Base-by-base conservation (phyloP, 768 basidiomycete genomes). In the Cyathus striatus region DNA sequence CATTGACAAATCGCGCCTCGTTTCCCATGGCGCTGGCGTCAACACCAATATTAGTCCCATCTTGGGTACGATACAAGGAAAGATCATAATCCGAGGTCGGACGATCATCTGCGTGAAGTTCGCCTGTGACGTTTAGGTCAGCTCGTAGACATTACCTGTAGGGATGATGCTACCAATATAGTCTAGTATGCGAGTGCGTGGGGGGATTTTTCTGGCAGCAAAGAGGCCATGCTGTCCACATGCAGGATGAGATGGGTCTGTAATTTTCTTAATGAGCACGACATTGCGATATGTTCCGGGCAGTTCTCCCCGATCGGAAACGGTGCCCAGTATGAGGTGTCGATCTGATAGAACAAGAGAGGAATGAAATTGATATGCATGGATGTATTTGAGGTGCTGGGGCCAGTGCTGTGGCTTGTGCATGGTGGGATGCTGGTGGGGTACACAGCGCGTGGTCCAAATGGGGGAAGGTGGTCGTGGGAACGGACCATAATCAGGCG, bases 1-100 rank as follows among this genome's bases (percentile, higher is more conserved):
- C 93, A 52, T 96, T 96, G 45, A 90, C 72, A 57, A 95, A 93
- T 54, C 93, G 70, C 1, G 84, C 85, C 60, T 92, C 89, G 62
- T 94, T 96, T 22, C 93, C 93, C 69, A 77, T 77, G 2, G 34
- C 50, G 22, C 69, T 68, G 16, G 91, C 90, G 58, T 96, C 92
- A 30, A 88, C 70, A 1, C 90, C 92, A 16, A 93, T 75, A 53
- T 69, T 83, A 30, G 75, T 55, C 6, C 78, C 79, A 40, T 72
- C 68, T 44, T 67, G 62, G 39, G 73, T 64, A 25, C 81, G 83
- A 58, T 76, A 69, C n/a, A 95, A 72, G 12, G 83, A 90, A 20
- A 95, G 68, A 61, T 95, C 93, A 57, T 95, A 95, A 61, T 94
- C 83, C n/a, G 86, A 86, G 23, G 73, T 63, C 20, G 69, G 70